Base-by-base conservation (phyloP, 176 grass and related monocot genomes). In the Zoysia pacifica region DNA sequence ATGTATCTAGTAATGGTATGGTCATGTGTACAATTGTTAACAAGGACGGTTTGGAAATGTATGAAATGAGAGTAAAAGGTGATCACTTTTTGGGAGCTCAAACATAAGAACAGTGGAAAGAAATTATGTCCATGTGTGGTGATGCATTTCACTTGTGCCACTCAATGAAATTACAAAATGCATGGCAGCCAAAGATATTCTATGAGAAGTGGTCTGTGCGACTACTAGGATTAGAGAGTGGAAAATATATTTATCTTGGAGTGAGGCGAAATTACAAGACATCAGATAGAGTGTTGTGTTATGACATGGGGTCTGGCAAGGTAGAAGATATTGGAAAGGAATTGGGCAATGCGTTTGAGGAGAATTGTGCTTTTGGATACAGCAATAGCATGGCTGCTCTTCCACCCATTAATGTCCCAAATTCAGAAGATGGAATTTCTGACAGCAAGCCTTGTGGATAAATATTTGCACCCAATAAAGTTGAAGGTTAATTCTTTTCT, bases 131-230 rank as follows among this genome's bases (percentile, higher is more conserved):
- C 8, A 39, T 10, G 7, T 41, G 9, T 50, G 37, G 35, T 2
- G 47, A 18, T 38, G 36, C 35, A 39, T 52, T 78, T 37, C 13
- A 65, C 2, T 78, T 78, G 4, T 78, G 61, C 13, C 61, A 78
- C 15, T 78, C 61, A 41, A 78, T 78, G 75, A 63, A 78, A 35
- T 9, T 78, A 11, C 75, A 45, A 9, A 40, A 16, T 50, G 75
- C 61, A 35, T 78, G 46, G 20, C 46, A 18, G 9, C 2, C 14
- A 18, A 50, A 78, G 35, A 28, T 28, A 28, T 50, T 65, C 47
- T 51, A 5, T 51, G 75, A 78, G 15, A 78, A 15, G 37, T 65
- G 61, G 15, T n/a, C 12, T 19, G 47, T 78, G 7, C 46, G 35
- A 4, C 46, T 60, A 16, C 61, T 78, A 0, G 46, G 61, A 7